phyloP scores from a whole-genome alignment of 2,329 filamentous ascomycete species.

The Ceratocystis albifundus region DNA sequence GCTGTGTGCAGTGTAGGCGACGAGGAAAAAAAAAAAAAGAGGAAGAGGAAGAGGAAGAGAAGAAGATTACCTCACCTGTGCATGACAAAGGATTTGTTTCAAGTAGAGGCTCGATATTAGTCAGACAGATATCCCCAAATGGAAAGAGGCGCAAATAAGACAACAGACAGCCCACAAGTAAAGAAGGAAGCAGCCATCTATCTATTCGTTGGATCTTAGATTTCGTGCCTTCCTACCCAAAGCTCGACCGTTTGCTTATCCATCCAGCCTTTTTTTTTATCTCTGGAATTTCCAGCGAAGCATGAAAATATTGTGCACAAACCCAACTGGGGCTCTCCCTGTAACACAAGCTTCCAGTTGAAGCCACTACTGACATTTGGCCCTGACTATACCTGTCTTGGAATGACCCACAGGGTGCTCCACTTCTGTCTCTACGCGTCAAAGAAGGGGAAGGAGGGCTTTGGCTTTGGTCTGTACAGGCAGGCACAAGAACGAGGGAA shows the following conservation, averaged over 20 bases:
- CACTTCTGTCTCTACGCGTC: constrained; percentile 2
- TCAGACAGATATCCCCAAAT: not conserved
- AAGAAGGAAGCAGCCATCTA: not conserved
- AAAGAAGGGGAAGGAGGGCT: constrained; percentile 8
- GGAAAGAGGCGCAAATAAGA: not conserved
- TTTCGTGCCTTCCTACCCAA: not conserved
- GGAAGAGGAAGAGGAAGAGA: not conserved
- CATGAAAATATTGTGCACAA: constrained; percentile 1
- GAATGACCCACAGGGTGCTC: not conserved
- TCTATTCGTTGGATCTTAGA: not conserved
- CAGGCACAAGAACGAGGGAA: not conserved
- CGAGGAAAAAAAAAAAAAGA: not conserved
- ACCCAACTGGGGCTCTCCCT: not conserved
- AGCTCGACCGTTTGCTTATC: not conserved
- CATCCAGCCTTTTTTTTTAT: not conserved
- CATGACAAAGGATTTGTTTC: constrained; percentile 10
- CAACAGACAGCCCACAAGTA: too few species aligned
- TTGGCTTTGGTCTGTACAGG: not conserved
- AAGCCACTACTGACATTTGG: constrained; percentile 8
- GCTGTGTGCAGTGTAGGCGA: not conserved
- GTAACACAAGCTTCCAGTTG: constrained; percentile 1
- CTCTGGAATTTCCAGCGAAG: not conserved
- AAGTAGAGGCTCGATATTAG: not conserved
- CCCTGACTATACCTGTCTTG: constrained; percentile 1
- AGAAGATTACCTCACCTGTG: constrained; percentile 1